phyloP scores from a whole-genome alignment of 2,329 filamentous ascomycete species.

The Pseudogymnoascus pannorum region DNA sequence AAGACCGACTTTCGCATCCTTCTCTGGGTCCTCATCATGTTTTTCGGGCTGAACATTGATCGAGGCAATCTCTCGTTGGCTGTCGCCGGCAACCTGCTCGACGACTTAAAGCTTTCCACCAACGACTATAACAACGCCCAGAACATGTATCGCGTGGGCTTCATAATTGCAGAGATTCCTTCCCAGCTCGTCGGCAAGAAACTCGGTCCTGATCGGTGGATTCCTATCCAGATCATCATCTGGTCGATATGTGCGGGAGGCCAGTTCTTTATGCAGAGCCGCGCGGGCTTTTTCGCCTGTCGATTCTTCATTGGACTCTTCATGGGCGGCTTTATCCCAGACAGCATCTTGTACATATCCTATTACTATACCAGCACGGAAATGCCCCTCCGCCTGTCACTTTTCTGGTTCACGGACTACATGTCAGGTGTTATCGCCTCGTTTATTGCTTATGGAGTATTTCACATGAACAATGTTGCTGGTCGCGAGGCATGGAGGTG shows the following conservation, averaged over 20 bases:
- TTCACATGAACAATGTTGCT: conserved; percentile 47
- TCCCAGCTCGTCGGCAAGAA: conserved; percentile 55
- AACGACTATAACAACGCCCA: conserved; percentile 45
- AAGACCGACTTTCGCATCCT: conserved; percentile 35
- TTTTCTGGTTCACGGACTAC: conserved; percentile 16
- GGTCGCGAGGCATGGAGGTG: conserved; percentile 49
- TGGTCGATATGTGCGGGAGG: conserved; percentile 41
- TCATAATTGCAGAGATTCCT: conserved; percentile 50
- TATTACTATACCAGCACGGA: conserved; percentile 20
- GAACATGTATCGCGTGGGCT: conserved; percentile 45
- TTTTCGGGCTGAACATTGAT: conserved; percentile 54
- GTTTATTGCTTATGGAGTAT: conserved; percentile 34
- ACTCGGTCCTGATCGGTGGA: conserved; percentile 42
- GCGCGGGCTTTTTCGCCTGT: conserved; percentile 35
- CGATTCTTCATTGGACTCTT: conserved; percentile 27
- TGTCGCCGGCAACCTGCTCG: conserved; percentile 52
- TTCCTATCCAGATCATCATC: conserved; percentile 41
- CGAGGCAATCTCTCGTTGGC: conserved; percentile 51
- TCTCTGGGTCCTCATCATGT: conserved; percentile 26
- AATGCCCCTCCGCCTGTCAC: conserved; percentile 16
- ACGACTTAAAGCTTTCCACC: conserved; percentile 38
- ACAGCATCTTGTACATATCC: conserved; percentile 28
- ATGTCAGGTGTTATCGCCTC: conserved; percentile 14
- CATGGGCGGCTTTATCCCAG: conserved; percentile 47
- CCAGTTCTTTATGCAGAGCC: conserved; percentile 37